Base-by-base conservation (phyloP, 2,329 filamentous ascomycete genomes). In the Monosporascus sp. region DNA sequence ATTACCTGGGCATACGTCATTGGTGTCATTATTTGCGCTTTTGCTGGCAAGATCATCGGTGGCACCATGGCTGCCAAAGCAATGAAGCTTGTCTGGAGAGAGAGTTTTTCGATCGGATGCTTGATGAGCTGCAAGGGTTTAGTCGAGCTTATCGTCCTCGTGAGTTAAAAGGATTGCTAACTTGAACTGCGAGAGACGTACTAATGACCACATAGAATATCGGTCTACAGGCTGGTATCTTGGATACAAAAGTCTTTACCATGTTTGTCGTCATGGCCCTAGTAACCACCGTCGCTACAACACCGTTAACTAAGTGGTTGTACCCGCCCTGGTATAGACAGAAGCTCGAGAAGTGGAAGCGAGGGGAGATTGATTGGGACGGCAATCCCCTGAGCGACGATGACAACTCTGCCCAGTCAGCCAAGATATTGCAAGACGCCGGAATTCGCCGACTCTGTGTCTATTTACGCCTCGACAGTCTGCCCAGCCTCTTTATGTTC, bases 71-170 rank as follows among this genome's bases (percentile, higher is more conserved):
- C 92, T 7, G 91, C 93, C 1, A 82, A 84, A 37, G 65, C 84
- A 3, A 89, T 84, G 62, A 91, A 88, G 26, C 76, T 97, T 49
- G 80, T 95, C 1, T 97, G 93, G 93, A 82, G 92, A 55, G 93
- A 97, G 69, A 92, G 88, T 53, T 82, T 95, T 35, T 84, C 90
- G 1, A 94, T 97, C 60, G 93, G 93, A 16, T 84, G 87, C 17
- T 73, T 97, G 63, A 97, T 97, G 93, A 96, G 90, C 72, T 97
- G 93, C 71, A 97, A 97, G 70, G 93, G 93, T 63, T 78, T 97
- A 9, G 92, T 97, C 0, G 92, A 97, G 69, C 75, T 97, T 50
- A 97, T 97, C 68, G 92, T 97, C n/a, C 70, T 96, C 70, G 89
- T 92, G 77, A 72, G 84, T 67, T 27, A 22, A 14, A 35, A 49